phyloP scores from a whole-genome alignment of 495 filamentous ascomycete genomes.

The Daldinia vernicosa region DNA sequence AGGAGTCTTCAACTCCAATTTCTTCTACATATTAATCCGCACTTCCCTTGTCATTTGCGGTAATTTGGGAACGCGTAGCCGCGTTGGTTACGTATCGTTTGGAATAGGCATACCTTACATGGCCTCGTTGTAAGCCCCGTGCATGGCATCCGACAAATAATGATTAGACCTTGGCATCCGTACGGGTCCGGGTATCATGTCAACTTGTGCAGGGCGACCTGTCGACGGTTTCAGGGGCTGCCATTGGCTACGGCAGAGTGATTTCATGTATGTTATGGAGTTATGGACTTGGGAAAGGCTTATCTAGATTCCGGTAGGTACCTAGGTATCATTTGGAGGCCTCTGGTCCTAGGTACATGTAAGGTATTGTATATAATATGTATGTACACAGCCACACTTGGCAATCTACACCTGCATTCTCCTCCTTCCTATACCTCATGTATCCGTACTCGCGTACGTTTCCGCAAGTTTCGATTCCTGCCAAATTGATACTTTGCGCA shows the following conservation, averaged over 20 bases:
- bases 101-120: background rate
- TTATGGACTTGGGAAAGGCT: too few relatives aligned
- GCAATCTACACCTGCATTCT: background rate
- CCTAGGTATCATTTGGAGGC: too few relatives aligned
- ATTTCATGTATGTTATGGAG: background rate
- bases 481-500: background rate
- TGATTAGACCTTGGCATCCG: background rate
- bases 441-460: background rate
- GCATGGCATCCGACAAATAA: background rate
- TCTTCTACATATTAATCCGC: too few relatives aligned
- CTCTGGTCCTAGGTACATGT: background rate
- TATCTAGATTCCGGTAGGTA: too few relatives aligned
- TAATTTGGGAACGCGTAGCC: background rate
- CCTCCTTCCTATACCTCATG: background rate
- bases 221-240: background rate
- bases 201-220: background rate
- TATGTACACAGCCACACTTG: conserved; percentile 9
- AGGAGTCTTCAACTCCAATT: background rate
- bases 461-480: background rate
- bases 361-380: too few relatives aligned
- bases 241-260: background rate
- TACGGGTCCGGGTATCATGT: background rate
- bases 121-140: conserved; percentile 1
- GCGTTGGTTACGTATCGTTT: background rate
- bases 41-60: background rate